Percentiles rank a stretch among this genome's conserved stretches.
Conservation (phyloP, 2,329 filamentous ascomycete genomes). For the Epichloe uncinata region DNA sequence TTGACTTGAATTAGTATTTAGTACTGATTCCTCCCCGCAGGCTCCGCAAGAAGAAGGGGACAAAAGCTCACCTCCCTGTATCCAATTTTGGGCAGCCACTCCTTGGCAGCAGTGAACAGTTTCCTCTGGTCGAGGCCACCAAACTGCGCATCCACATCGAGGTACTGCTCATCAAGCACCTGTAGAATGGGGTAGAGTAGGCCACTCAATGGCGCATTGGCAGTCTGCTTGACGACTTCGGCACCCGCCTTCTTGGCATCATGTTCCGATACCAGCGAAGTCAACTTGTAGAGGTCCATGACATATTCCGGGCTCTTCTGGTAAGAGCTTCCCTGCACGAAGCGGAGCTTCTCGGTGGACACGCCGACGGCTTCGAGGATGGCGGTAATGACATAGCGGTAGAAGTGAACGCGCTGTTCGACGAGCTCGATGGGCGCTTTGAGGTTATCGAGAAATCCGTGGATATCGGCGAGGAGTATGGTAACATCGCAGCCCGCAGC, state of each 20-base stretch:
- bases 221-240: constrained; percentile 87
- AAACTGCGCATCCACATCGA: constrained; percentile 80
- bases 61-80: constrained; percentile 47
- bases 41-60: no score
- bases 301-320: constrained; percentile 61
- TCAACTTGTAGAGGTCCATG: constrained; percentile 78
- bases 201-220: constrained; percentile 52
- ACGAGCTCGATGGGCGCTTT: constrained; percentile 86
- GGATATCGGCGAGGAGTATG: constrained; percentile 62
- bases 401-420: constrained; percentile 70
- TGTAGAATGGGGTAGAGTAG: constrained; percentile 47
- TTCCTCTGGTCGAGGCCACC: constrained; percentile 79
- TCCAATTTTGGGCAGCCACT: constrained; percentile 72
- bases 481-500: constrained; percentile 72
- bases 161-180: constrained; percentile 78
- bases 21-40: neutral
- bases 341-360: constrained; percentile 62
- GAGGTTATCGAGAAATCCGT: constrained; percentile 69
- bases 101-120: constrained; percentile 74
- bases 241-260: constrained; percentile 83
- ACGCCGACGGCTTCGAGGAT: constrained; percentile 69
- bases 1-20: constrained; percentile 3
- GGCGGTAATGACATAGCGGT: constrained; percentile 60
- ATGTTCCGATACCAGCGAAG: constrained; percentile 57
- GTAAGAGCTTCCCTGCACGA: constrained; percentile 76